Evolutionary conservation across 352 stramenopile species (phyloP).

Genomic region (Blastocystis sp.): DNA sequence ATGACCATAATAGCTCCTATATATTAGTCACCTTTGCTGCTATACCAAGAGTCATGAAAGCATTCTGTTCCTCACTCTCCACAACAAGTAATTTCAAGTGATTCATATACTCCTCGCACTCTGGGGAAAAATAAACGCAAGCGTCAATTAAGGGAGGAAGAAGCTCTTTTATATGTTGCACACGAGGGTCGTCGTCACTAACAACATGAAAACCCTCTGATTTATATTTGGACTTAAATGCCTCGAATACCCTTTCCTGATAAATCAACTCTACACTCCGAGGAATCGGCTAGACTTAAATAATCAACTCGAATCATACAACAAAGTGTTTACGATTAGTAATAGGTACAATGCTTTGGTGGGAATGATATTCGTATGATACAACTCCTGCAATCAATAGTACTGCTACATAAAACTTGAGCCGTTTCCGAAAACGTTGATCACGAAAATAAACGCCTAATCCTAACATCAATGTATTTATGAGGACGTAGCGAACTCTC

Average conservation of each 20-base stretch:
- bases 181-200: not conserved
- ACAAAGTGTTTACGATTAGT: slow-evolving; percentile 4
- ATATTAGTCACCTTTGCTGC: not conserved
- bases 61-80: not conserved
- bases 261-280: not conserved
- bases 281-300: not conserved
- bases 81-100: not conserved
- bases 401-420: not conserved
- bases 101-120: slow-evolving; percentile 3
- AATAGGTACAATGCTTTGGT: not conserved
- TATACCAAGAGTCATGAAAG: not conserved
- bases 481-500: too few relatives aligned
- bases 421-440: not conserved
- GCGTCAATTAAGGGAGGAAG: not conserved
- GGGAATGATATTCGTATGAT: not conserved
- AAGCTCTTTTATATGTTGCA: not conserved
- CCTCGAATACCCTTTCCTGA: not conserved
- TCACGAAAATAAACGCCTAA: not conserved
- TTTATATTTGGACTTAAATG: not conserved
- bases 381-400: not conserved
- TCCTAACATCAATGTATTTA: too few relatives aligned
- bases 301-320: not conserved
- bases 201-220: not conserved
- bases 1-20: not conserved
- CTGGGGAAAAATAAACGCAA: slow-evolving; percentile 17